Base-by-base conservation (phyloP, 1,284 basidiomycete species). In the Rhodotorula sp. region DNA sequence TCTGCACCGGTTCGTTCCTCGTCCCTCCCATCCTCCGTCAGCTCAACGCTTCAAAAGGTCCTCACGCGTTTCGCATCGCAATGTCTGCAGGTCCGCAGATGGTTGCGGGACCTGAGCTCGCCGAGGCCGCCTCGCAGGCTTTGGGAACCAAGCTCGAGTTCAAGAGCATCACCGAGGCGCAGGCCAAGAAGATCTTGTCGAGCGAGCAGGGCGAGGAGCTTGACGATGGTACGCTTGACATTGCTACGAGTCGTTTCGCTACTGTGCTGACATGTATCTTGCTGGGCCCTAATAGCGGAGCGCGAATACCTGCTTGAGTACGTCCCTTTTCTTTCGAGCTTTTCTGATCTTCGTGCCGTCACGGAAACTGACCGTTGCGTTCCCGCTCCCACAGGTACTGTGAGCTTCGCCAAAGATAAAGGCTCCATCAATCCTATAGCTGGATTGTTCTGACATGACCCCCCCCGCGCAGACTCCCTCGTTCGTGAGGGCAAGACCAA, bases 71-170 rank as follows among this genome's bases (percentile, higher is more conserved):
- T 43, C 39, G 39, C 10, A 43, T 43, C 10, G 39, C 39, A 12
- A 12, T 2, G 10, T 8, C 39, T 12, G 10, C 21, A 52, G 51
- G 51, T 52, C 64, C 71, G 20, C 58, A 58, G 61, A 31, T 73
- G 29, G 43, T 51, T 31, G 67, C 74, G 29, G 74, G 74, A 12
- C 68, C 69, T 6, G 74, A 76, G 54, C 64, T 76, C 51, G 74
- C 74, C 49, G 67, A 70, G 46, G 72, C 74, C 2, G 74, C 74
- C 3, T 67, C 66, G 34, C 69, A 76, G 66, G 71, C 69, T 4
- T 58, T 76, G 23, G 34, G 57, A 14, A 59, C 65, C 14, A 64
- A 64, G 52, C 62, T 76, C 62, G 54, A 67, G 48, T 67, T 67
- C 56, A 6, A 43, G 23, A 29, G 23, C 8, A 56, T 67, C 47